phyloP scores from a whole-genome alignment of 2,329 filamentous ascomycete genomes.

The Elsinoe arachidis region DNA sequence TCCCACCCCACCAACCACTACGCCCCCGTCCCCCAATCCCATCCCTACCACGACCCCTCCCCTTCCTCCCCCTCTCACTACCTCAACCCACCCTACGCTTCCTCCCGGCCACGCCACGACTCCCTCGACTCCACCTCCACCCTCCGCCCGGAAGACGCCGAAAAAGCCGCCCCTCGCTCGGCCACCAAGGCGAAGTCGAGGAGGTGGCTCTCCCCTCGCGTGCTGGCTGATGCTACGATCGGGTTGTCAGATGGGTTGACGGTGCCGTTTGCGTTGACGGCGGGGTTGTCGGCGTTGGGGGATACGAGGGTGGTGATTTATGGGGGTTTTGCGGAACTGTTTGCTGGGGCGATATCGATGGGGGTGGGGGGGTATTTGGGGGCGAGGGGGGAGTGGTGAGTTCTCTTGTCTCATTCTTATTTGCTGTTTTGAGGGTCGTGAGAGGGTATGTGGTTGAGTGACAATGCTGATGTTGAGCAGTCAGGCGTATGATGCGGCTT shows the following conservation, averaged over 20 bases:
- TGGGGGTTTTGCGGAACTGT: constrained; percentile 34
- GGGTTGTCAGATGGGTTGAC: constrained; percentile 36
- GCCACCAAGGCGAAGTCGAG: background rate
- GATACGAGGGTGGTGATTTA: constrained; percentile 33
- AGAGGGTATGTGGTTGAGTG: background rate
- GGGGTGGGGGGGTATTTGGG: constrained; percentile 37
- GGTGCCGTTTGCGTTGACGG: constrained; percentile 36
- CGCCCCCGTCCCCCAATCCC: background rate
- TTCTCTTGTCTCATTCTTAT: background rate
- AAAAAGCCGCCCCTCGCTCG: background rate
- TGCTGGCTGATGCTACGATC: constrained; percentile 38
- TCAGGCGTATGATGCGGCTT: constrained; percentile 38
- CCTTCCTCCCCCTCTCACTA: background rate
- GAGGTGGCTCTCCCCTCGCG: constrained; percentile 27
- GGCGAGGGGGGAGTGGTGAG: constrained; percentile 41
- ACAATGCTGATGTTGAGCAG: background rate
- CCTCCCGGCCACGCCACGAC: background rate
- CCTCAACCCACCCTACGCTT: background rate
- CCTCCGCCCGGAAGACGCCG: background rate
- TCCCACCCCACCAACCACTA: background rate
- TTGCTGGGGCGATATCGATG: constrained; percentile 36
- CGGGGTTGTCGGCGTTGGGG: constrained; percentile 33
- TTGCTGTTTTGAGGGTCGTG: background rate
- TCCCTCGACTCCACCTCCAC: background rate
- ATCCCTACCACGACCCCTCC: background rate